Evolutionary conservation across 78 protist genomes (phyloP), one percentile per base, ranked within the genome.

Genomic region (Cavenderia fasciculata): DNA sequence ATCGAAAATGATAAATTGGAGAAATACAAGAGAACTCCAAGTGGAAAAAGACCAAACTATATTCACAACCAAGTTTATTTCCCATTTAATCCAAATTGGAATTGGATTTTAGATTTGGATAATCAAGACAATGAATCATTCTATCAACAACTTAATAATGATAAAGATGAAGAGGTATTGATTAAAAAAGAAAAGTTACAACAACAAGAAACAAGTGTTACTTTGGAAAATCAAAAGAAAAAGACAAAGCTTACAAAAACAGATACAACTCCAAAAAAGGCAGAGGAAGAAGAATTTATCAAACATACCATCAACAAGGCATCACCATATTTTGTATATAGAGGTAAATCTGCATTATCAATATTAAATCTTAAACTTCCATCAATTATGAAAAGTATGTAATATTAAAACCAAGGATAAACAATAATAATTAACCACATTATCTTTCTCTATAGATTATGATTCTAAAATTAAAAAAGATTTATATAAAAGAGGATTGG

Each of bases 261-360:
- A 2, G n/a, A 59, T 19, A 46, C 78, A 52, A 11, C 74, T 68
- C 51, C 31, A 21, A 43, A 65, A 41, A 46, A 82, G 54, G n/a
- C n/a, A n/a, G n/a, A n/a, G n/a, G n/a, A n/a, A n/a, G n/a, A n/a
- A n/a, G n/a, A n/a, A n/a, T n/a, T n/a, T n/a, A n/a, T n/a, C n/a
- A n/a, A n/a, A 43, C 33, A 31, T 12, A 40, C 29, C 43, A 12
- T 12, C 16, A 43, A 51, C 3, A 56, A 70, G 43, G 31, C 78
- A 16, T 40, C 40, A 44, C 51, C 73, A 38, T 82, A 40, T 25
- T 82, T 82, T 82, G 90, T 82, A n/a, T 82, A 82, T 33, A 65
- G 90, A 68, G 90, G 90, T 5, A 82, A 82, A 46, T 23, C 65
- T 16, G 88, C 88, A 0, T 43, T 78, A 62, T 77, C 87, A 21